Evolutionary conservation across 1,139 yeast species (phyloP).

Genomic region (Candida freyschussii): DNA sequence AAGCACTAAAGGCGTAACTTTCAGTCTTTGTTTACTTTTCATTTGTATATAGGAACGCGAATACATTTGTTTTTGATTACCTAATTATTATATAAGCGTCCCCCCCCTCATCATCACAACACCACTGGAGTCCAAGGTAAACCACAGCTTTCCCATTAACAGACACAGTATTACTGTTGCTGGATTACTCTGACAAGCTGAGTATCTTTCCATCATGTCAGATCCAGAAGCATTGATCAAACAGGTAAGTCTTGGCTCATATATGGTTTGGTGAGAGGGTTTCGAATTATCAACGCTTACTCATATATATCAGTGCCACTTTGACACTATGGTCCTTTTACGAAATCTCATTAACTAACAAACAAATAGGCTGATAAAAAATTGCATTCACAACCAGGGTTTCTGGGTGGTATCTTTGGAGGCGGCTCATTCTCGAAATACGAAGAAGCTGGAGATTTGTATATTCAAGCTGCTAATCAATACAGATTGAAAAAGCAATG

Average conservation of each 20-base stretch:
- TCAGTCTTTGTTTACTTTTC: neutral
- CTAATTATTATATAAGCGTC: no score
- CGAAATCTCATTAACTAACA: conserved; percentile 3
- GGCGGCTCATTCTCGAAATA: conserved; percentile 59
- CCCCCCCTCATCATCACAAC: no score
- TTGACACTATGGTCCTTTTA: no score
- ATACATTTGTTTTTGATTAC: no score
- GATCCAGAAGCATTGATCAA: conserved; percentile 16
- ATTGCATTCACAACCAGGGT: conserved; percentile 68
- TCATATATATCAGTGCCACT: no score
- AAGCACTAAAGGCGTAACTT: no score
- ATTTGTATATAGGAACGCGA: neutral
- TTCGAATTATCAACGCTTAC: no score
- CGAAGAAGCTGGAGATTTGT: conserved; percentile 92
- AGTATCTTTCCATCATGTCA: no score
- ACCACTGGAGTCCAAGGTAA: no score
- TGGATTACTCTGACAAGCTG: no score
- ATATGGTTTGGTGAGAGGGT: neutral
- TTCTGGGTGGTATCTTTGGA: conserved; percentile 62
- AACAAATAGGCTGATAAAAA: conserved; percentile 60
- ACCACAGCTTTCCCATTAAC: no score
- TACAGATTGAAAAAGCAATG: conserved; percentile 71
- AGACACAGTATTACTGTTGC: no score
- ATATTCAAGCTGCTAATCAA: conserved; percentile 85
- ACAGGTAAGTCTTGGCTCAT: conserved; percentile 8